Base-by-base conservation (phyloP, 768 basidiomycete genomes). In the Xerocomus spinulosus region DNA sequence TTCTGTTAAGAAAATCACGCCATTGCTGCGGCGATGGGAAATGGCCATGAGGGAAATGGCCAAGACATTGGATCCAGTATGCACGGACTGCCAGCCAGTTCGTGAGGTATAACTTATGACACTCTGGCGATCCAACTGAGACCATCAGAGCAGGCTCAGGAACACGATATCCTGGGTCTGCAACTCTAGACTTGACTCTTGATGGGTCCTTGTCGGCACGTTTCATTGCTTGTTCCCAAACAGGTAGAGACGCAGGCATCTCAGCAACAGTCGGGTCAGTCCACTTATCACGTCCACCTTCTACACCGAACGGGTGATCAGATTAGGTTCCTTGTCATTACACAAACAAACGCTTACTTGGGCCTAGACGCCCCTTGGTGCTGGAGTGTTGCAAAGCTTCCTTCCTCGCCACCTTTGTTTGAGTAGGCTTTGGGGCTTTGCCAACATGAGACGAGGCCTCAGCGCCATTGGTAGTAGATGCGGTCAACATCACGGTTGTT, bases 1-100 rank as follows among this genome's bases (percentile, higher is more conserved):
- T 28, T 9, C 46, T 46, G 24, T 42, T 44, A n/a, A 54, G 52
- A 30, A 50, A 47, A 10, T 54, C 44, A 5, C 21, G 17, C 52
- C 52, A 54, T 29, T 46, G 39, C 15, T 54, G 49, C 13, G 41
- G 48, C 2, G 44, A 50, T 18, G 52, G 52, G 28, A 46, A 50
- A 9, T 21, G 42, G 9, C 21, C 24, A 5, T 26, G 39, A 5
- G 34, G 37, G 17, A 23, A 13, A 14, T 42, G 23, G 20, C 46
- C 20, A 9, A 54, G 44, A 4, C 13, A n/a, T 12, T 33, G 36
- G 13, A 54, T 42, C 52, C 52, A 54, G n/a, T 38, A n/a, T 4
- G 4, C 8, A 18, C 13, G 21, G 7, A 32, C 28, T 20, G 44
- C 20, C 13, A 54, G 28, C 49, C 49, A 54, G 36, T 50, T 54